Evolutionary conservation across 768 basidiomycete species (phyloP), one percentile per base, ranked within the genome.

Genomic region (Rhizopogon vinicolor): DNA sequence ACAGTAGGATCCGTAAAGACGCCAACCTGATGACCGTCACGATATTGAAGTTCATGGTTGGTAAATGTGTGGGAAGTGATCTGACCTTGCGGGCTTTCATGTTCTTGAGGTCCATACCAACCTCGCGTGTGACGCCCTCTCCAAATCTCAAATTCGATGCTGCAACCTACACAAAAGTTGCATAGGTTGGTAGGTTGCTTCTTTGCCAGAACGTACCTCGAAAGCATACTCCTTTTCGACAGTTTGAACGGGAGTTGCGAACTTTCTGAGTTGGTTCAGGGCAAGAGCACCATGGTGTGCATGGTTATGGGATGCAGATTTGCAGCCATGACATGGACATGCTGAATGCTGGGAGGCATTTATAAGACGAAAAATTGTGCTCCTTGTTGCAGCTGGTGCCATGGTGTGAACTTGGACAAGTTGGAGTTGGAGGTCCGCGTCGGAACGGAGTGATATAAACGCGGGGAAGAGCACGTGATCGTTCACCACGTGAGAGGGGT

Each of bases 91-190:
- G 81, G 7, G 93, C 92, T 54, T 86, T 89, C 89, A 92, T 88
- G 73, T 95, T 95, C 78, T 89, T 89, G 62, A 95, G 78, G 70
- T 94, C 93, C 88, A 94, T 92, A 35, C 93, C 93, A 29, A 95
- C 89, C 70, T 95, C 93, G 40, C 79, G 78, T 3, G 93, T 94
- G 37, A 93, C 93, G 31, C 93, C 93, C 58, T 93, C 87, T 1
- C 93, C 93, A 64, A 95, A 96, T 49, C 93, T 77, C 57, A 96
- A 71, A 69, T 95, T 93, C 41, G 89, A 85, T 5, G 93, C 93
- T 12, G 93, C 87, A 43, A 93, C 84, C 89, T 91, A 56, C 22
- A 7, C 16, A 7, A 28, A 31, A 18, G 14, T 7, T n/a, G 22
- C 25, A 25, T 51, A 40, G 13, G 53, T 6, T 43, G 22, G 37